Evolutionary conservation across 768 basidiomycete species (phyloP).

Genomic region (Termitomyces sp.): DNA sequence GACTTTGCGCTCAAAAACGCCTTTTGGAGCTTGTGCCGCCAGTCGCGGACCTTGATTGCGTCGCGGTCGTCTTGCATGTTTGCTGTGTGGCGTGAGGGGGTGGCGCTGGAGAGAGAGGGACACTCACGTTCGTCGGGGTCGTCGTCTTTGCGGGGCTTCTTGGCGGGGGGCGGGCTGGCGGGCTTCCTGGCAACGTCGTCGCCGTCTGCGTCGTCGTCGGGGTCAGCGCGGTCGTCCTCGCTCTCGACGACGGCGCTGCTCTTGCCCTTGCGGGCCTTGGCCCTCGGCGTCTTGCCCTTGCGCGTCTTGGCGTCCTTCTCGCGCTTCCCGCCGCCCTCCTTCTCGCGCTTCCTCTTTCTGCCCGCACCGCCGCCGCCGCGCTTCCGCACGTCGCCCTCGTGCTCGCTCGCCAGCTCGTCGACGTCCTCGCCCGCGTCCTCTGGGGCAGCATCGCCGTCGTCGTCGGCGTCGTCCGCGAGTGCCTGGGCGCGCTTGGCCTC

Average conservation of each 20-base stretch:
- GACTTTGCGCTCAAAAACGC: slow-evolving; percentile 40
- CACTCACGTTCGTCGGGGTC: slow-evolving; percentile 59
- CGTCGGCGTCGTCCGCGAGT: slow-evolving; percentile 13
- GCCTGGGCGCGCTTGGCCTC: slow-evolving; percentile 26
- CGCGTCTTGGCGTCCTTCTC: background rate
- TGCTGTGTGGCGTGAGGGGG: slow-evolving; percentile 3
- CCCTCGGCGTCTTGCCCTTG: slow-evolving; percentile 29
- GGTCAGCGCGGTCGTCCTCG: slow-evolving; percentile 46
- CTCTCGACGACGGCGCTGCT: slow-evolving; percentile 57
- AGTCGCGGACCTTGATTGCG: slow-evolving; percentile 67
- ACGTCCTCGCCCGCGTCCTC: slow-evolving; percentile 44
- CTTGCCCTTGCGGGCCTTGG: slow-evolving; percentile 36
- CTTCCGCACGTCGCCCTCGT: slow-evolving; percentile 46
- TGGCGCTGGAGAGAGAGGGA: background rate
- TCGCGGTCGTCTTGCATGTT: slow-evolving; percentile 49
- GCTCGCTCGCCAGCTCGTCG: slow-evolving; percentile 50
- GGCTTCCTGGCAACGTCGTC: slow-evolving; percentile 39
- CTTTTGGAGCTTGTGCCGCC: slow-evolving; percentile 79
- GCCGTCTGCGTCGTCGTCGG: slow-evolving; percentile 32
- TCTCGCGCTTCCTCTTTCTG: slow-evolving; percentile 55
- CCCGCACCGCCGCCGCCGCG: slow-evolving; percentile 48
- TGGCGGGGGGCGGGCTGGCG: slow-evolving; percentile 52
- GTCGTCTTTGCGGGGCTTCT: slow-evolving; percentile 55
- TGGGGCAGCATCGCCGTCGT: slow-evolving; percentile 46
- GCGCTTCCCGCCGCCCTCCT: slow-evolving; percentile 30